phyloP scores from a whole-genome alignment of 345 rosid species.

The Hibiscus syriacus region DNA sequence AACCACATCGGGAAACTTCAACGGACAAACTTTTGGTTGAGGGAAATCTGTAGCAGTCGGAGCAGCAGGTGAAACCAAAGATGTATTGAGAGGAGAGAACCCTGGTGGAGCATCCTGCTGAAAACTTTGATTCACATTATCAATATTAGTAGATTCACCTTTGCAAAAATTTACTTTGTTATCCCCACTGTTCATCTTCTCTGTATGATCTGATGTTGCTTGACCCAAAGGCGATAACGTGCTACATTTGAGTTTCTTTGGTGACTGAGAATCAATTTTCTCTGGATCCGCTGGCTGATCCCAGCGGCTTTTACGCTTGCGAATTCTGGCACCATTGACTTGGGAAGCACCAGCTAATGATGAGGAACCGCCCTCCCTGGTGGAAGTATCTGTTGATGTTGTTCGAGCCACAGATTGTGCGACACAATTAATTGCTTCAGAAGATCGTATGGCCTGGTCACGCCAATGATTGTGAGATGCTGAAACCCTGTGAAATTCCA shows the following conservation, averaged over 20 bases:
- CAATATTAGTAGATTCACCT: too few relatives aligned
- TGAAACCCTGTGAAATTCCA: conserved; percentile 36
- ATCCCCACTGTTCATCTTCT: conserved; percentile 17
- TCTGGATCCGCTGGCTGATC: conserved; percentile 63
- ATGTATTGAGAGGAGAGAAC: conserved; percentile 35
- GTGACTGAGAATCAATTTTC: conserved; percentile 21
- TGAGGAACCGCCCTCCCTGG: conserved; percentile 34
- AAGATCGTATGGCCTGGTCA: conserved; percentile 42
- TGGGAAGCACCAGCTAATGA: conserved; percentile 30
- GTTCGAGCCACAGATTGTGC: conserved; percentile 24
- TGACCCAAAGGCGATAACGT: conserved; percentile 9
- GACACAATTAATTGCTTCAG: conserved; percentile 37
- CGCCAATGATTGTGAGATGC: conserved; percentile 39
- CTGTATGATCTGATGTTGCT: conserved; percentile 7
- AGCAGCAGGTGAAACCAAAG: conserved; percentile 27
- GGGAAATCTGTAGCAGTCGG: conserved; percentile 20
- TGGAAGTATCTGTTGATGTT: conserved; percentile 34
- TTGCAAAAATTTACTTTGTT: too few relatives aligned
- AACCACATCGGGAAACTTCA: conserved; percentile 11
- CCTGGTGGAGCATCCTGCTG: conserved; percentile 84
- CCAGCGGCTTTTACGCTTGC: conserved; percentile 98
- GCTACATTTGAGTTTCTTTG: conserved; percentile 18
- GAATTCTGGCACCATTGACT: conserved; percentile 29
- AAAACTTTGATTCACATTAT: too few relatives aligned
- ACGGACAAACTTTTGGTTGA: conserved; percentile 15